phyloP scores from a whole-genome alignment of 306 rosid genomes.

The Hippophae gyantsensis region DNA sequence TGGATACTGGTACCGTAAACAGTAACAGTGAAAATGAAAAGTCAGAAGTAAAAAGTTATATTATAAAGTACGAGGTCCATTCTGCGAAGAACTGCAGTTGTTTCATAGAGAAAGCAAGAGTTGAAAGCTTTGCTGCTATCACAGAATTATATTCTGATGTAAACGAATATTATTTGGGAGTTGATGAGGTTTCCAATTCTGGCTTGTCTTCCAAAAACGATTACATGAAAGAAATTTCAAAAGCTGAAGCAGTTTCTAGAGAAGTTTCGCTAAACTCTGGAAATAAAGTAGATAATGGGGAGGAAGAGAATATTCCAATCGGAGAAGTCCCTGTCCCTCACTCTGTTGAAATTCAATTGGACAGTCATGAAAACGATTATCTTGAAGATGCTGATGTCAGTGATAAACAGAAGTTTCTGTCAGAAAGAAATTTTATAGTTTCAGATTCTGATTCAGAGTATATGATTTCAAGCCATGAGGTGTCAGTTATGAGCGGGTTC shows the following conservation, averaged over 20 bases:
- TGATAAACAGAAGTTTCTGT: conserved; percentile 16
- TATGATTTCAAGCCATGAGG: conserved; percentile 21
- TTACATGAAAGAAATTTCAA: conserved; percentile 5
- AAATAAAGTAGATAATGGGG: conserved; percentile 12
- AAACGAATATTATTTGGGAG: conserved; percentile 8
- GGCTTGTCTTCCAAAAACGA: conserved; percentile 16
- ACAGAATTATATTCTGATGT: conserved; percentile 27
- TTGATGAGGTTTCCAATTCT: not conserved
- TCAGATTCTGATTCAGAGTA: conserved; percentile 39
- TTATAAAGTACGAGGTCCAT: conserved; percentile 42
- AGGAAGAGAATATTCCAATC: conserved; percentile 11
- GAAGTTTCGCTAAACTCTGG: conserved; percentile 16
- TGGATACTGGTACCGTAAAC: conserved; percentile 15
- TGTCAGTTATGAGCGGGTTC: conserved; percentile 12
- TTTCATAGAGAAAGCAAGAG: conserved; percentile 43
- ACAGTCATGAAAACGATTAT: conserved; percentile 4
- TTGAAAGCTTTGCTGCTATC: conserved; percentile 29
- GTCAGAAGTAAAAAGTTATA: conserved; percentile 24
- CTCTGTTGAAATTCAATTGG: conserved; percentile 13
- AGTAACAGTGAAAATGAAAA: conserved; percentile 32
- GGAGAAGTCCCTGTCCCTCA: conserved; percentile 14
- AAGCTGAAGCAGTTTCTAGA: conserved; percentile 15
- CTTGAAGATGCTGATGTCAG: conserved; percentile 1
- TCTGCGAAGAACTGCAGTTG: conserved; percentile 33
- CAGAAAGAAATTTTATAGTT: conserved; percentile 32